phyloP scores from a whole-genome alignment of 148 eudicot species.

The Vaccinium macrocarpon region DNA sequence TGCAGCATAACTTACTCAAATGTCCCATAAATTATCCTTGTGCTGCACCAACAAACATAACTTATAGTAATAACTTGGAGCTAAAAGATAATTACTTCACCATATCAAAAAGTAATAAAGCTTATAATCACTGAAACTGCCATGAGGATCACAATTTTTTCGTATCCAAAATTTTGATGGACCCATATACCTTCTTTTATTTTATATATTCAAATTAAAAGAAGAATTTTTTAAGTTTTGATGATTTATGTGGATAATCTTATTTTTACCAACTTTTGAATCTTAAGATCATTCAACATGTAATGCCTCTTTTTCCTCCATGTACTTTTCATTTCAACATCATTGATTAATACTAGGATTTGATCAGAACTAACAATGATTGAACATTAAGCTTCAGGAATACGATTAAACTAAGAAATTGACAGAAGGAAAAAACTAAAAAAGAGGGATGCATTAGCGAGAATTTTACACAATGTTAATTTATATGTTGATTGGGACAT shows the following conservation, averaged over 20 bases:
- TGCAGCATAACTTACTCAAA: neutral
- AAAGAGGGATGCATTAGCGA: neutral
- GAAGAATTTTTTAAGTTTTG: neutral
- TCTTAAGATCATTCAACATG: neutral
- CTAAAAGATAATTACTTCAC: neutral
- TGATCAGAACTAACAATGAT: neutral
- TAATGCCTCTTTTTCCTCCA: neutral
- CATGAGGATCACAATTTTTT: neutral
- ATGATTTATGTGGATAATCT: neutral
- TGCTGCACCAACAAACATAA: neutral
- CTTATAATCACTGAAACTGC: neutral
- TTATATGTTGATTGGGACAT: no score
- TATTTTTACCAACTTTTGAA: neutral
- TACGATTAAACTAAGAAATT: neutral
- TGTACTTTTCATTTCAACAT: neutral
- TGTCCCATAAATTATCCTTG: neutral
- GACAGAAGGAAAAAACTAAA: neutral
- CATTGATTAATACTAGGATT: neutral
- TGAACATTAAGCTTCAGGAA: neutral
- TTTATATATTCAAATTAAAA: no score
- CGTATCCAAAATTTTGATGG: no score
- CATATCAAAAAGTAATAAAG: neutral
- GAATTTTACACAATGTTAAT: neutral
- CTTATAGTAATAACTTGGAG: neutral
- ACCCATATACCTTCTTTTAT: neutral